A percentile compares a stretch with the other conserved stretches of the same genome.
Evolutionary conservation across 345 rosid species (phyloP).

Genomic region (Euphorbia tirucalli): DNA sequence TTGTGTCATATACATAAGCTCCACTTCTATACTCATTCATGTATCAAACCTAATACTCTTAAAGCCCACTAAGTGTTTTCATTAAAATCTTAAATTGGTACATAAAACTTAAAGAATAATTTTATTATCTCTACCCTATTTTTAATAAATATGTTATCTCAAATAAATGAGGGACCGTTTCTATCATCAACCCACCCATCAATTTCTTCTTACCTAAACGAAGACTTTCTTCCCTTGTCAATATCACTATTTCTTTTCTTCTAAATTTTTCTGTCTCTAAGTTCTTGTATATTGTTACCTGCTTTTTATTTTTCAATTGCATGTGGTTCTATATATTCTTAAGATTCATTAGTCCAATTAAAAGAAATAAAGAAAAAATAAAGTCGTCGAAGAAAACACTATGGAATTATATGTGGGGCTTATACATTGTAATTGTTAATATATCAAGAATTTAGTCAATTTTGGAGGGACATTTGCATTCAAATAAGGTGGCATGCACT

Average conservation of each 20-base stretch:
- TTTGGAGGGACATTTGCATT: conserved; percentile 34
- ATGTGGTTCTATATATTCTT: conserved; percentile 22
- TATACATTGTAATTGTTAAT: too few species aligned
- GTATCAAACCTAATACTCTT: too few species aligned
- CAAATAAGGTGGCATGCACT: conserved; percentile 16
- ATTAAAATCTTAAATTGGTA: too few species aligned
- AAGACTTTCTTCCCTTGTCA: conserved; percentile 46
- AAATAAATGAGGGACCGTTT: conserved; percentile 29
- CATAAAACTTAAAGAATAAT: too few species aligned
- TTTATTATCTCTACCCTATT: too few species aligned
- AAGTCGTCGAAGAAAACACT: conserved; percentile 10
- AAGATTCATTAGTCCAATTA: conserved; percentile 17
- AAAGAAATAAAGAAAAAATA: conserved; percentile 1
- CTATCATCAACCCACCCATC: conserved; percentile 39
- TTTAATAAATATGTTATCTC: background rate
- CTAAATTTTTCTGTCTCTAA: conserved; percentile 23
- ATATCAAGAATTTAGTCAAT: conserved; percentile 26
- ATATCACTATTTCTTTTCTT: background rate
- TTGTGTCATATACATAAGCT: too few species aligned
- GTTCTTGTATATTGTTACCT: conserved; percentile 19
- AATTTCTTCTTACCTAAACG: conserved; percentile 49
- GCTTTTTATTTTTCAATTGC: conserved; percentile 12
- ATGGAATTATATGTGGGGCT: conserved; percentile 22
- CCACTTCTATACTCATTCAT: too few species aligned
- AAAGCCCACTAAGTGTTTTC: too few species aligned